Evolutionary conservation across 176 grass and related monocot species (phyloP), one percentile per base, ranked within the genome.

Genomic region (Oryza rufipogon): DNA sequence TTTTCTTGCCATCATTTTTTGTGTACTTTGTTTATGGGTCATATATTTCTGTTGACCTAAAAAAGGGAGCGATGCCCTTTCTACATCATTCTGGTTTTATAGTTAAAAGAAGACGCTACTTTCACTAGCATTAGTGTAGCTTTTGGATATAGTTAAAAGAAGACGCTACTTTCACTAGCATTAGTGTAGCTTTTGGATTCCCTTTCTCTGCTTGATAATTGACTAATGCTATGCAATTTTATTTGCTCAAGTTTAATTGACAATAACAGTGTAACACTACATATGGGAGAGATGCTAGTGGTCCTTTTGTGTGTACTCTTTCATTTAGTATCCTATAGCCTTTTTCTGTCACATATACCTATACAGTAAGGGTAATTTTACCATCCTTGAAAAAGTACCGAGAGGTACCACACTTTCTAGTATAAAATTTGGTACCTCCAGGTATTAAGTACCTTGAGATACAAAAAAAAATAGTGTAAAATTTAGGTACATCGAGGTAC

Each of bases 311-410:
- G 26, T 65, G 49, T 23, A 80, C 19, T 66, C 33, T 60, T 52
- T 20, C 7, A n/a, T 64, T 32, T 69, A 82, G 33, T 58, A 9
- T 87, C 80, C n/a, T 71, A 64, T 23, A 66, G 66, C 2, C 19
- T 32, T 51, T 73, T 68, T 87, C 20, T 70, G 19, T 73, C 23
- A 68, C 64, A 26, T 20, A 49, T 72, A 65, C 84, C 28, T 58
- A 16, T 12, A 60, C 23, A 15, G 46, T 60, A 73, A 61, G 30
- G 30, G 30, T 32, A 32, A 32, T 32, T 32, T 32, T 32, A 32
- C 30, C 2, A 32, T 32, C 30, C 30, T 32, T 32, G 30, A 32
- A 32, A 32, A 32, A 32, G 30, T 32, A 32, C 30, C 2, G 30
- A 32, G 30, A 32, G 30, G 30, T 3, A 32, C 30, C 30, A 32